phyloP scores from a whole-genome alignment of 306 rosid genomes.

The Pterocarpus macrocarpus region DNA sequence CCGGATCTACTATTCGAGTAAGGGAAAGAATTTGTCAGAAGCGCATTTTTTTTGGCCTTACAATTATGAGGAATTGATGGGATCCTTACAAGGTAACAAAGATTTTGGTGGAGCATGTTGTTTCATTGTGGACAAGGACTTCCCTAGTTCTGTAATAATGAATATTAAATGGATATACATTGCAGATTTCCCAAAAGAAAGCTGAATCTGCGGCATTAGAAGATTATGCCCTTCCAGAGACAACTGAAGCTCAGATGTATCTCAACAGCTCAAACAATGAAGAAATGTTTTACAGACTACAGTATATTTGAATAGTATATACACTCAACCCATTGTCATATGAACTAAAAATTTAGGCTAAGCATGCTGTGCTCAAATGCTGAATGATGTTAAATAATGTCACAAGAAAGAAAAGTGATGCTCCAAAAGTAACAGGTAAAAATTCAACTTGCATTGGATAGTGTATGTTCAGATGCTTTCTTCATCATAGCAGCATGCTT shows the following conservation, averaged over 20 bases:
- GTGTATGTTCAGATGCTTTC: conserved; percentile 44
- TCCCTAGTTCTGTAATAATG: too few species aligned
- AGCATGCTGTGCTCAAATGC: conserved; percentile 8
- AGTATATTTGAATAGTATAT: neutral
- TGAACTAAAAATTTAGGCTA: neutral
- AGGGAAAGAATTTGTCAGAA: too few species aligned
- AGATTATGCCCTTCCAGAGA: conserved; percentile 2
- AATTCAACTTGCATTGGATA: conserved; percentile 38
- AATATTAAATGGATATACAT: too few species aligned
- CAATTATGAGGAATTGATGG: too few species aligned
- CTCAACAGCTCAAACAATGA: neutral
- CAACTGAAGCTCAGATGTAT: too few species aligned
- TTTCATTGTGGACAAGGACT: too few species aligned
- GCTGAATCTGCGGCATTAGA: neutral
- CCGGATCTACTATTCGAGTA: too few species aligned
- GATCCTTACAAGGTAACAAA: too few species aligned
- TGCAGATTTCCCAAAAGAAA: neutral
- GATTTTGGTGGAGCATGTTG: too few species aligned
- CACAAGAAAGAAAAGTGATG: neutral
- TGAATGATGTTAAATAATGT: conserved; percentile 16
- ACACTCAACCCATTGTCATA: neutral
- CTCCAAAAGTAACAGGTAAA: neutral
- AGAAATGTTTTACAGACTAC: neutral
- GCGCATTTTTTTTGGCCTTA: too few species aligned
- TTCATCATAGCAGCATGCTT: conserved; percentile 54